Conservation (phyloP, 306 rosid genomes). For the Fragaria vesca region DNA sequence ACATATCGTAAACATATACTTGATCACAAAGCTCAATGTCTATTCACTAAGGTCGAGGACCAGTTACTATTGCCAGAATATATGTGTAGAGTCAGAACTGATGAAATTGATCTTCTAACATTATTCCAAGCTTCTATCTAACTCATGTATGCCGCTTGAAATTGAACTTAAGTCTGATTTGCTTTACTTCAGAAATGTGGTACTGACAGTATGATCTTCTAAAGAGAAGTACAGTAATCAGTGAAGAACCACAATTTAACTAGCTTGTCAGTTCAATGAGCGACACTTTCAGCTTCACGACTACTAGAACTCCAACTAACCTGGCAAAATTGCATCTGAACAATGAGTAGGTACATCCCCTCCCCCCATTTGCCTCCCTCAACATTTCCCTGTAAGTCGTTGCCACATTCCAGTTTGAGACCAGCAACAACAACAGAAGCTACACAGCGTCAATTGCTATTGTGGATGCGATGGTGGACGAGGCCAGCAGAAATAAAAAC, state of each 20-base stretch:
- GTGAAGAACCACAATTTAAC: neutral
- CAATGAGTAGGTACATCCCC: neutral
- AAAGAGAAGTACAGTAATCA: neutral
- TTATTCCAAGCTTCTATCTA: neutral
- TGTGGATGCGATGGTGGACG: neutral
- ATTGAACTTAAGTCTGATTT: neutral
- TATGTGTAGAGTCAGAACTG: no score
- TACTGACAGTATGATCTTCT: neutral
- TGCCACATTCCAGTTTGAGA: neutral
- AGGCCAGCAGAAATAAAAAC: neutral
- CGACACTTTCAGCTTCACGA: neutral
- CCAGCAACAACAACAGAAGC: neutral
- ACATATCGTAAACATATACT: neutral
- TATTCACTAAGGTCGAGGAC: neutral
- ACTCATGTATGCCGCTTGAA: neutral
- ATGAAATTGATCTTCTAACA: neutral
- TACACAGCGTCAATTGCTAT: neutral
- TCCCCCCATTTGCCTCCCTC: neutral
- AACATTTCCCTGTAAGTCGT: neutral
- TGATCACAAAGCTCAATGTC: neutral
- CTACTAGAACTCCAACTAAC: neutral
- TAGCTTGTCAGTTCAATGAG: neutral
- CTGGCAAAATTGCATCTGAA: neutral
- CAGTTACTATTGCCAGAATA: neutral
- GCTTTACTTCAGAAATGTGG: neutral